Evolutionary conservation across 306 rosid species (phyloP), one percentile per base, ranked within the genome.

Genomic region (Ormosia emarginata): DNA sequence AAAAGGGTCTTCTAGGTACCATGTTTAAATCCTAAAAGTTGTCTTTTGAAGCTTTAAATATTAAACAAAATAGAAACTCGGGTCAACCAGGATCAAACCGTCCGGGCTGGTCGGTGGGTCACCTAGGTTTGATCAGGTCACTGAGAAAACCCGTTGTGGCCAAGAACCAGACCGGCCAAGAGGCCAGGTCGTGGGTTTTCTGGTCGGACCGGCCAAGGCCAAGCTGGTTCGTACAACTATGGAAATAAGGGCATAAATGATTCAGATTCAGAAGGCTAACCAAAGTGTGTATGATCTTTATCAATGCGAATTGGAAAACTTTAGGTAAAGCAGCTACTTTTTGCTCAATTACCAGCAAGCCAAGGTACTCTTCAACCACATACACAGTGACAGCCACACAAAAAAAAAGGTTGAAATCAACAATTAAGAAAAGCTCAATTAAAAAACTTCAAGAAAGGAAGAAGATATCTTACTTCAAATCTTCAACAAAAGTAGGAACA

Each of bases 341-440:
- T 44, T 6, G 69, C 40, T 47, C 11, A 15, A 66, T 36, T 33
- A 46, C 18, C 49, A 33, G 53, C 63, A 52, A 33, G 41, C 37
- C 70, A 74, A 67, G 47, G 79, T 41, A 67, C 52, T 43, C 59
- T 34, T 67, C 71, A 67, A 46, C 47, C 64, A 44, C 43, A 2
- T 49, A 44, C 18, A 47, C 2, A 37, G 24, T 67, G 17, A 76
- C 43, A 77, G 36, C 62, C 36, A 40, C 34, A 53, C 59, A 71
- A 62, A 52, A 63, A 52, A 63, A 11, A 47, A 70, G 34, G 81
- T 76, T 44, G 71, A 29, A 67, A 47, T 43, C 49, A 77, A 59
- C 30, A 49, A 40, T 57, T 24, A 12, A 59, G 57, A n/a, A 56
- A 58, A 9, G 5, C 49, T 71, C 17, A 9, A 40, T 30, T 55